Percentiles rank a stretch among this genome's conserved stretches.
phyloP scores from a whole-genome alignment of 805 yeast species.

The Yarrowia bubula region DNA sequence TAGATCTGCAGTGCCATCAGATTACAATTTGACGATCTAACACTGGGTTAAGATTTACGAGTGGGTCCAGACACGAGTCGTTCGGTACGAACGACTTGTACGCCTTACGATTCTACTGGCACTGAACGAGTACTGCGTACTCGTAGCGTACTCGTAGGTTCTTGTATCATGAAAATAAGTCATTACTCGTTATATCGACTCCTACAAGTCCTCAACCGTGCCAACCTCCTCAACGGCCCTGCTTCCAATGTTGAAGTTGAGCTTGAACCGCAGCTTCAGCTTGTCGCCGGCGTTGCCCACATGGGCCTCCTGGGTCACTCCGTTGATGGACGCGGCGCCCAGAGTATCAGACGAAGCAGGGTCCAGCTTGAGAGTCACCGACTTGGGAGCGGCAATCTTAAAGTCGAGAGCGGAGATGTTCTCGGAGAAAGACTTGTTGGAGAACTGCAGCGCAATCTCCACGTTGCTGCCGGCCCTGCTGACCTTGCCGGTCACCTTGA shows the following conservation, averaged over 20 bases:
- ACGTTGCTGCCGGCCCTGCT: slow-evolving; percentile 44
- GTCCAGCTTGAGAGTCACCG: slow-evolving; percentile 54
- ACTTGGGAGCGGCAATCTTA: slow-evolving; percentile 69
- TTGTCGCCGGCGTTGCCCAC: slow-evolving; percentile 35
- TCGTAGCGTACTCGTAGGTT: not conserved
- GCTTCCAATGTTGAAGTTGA: slow-evolving; percentile 53
- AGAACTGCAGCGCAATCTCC: slow-evolving; percentile 49
- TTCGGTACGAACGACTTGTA: no score
- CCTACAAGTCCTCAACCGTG: slow-evolving; percentile 40
- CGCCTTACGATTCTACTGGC: no score
- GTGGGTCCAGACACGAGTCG: no score
- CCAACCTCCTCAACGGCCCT: slow-evolving; percentile 56
- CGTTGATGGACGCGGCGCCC: slow-evolving; percentile 48
- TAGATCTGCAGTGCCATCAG: no score
- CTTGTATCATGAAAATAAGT: not conserved
- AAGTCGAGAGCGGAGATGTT: slow-evolving; percentile 54
- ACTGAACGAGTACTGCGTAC: no score
- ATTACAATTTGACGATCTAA: no score
- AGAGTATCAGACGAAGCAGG: slow-evolving; percentile 60
- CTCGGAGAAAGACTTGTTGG: slow-evolving; percentile 45
- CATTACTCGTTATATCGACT: slow-evolving; percentile 22
- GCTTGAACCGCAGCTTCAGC: slow-evolving; percentile 77
- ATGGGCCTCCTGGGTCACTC: slow-evolving; percentile 52
- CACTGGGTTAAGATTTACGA: no score
- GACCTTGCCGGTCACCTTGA: slow-evolving; percentile 5